These are phyloP conservation scores for Aspergillus diversus DNA, from an alignment of 495 filamentous ascomycete genomes.

Conservation along the genomic window DNA sequence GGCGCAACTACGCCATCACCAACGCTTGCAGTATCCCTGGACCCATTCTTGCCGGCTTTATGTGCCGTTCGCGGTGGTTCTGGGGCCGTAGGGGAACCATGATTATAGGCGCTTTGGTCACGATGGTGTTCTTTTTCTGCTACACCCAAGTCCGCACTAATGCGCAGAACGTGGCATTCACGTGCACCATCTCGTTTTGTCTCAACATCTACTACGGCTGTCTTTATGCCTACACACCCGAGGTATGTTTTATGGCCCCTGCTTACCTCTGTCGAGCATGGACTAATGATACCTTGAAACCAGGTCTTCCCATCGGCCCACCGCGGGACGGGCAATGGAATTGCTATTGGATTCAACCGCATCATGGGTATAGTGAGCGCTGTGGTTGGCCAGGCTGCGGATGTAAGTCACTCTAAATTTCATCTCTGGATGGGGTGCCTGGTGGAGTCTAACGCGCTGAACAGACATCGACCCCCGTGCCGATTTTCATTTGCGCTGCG, in stretches of 20 bases:
- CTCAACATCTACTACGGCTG: slow-evolving; percentile 76
- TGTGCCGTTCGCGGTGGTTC: slow-evolving; percentile 60
- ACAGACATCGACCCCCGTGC: slow-evolving; percentile 59
- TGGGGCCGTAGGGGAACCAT: slow-evolving; percentile 67
- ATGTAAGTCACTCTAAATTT: slow-evolving; percentile 34
- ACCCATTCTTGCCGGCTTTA: slow-evolving; percentile 65
- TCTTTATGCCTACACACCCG: slow-evolving; percentile 64
- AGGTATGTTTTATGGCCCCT: slow-evolving; percentile 29
- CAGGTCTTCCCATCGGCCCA: slow-evolving; percentile 19
- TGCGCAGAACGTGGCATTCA: slow-evolving; percentile 66
- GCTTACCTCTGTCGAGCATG: background rate
- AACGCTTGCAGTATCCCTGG: slow-evolving; percentile 68
- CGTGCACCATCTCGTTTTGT: slow-evolving; percentile 66
- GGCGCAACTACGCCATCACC: slow-evolving; percentile 73
- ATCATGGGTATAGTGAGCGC: slow-evolving; percentile 75
- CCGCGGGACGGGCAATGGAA: slow-evolving; percentile 20
- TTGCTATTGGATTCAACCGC: slow-evolving; percentile 69
- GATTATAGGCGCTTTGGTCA: slow-evolving; percentile 63
- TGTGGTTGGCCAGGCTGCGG: slow-evolving; percentile 61
- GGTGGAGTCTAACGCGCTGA: background rate
- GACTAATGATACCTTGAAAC: background rate
- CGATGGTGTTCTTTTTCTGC: slow-evolving; percentile 69
- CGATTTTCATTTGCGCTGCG: slow-evolving; percentile 70
- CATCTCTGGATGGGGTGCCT: background rate
- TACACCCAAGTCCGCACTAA: slow-evolving; percentile 65